These are phyloP conservation scores for Tetrapisispora pingtungensis DNA, from an alignment of 805 yeast species.

Conservation along the genomic window DNA sequence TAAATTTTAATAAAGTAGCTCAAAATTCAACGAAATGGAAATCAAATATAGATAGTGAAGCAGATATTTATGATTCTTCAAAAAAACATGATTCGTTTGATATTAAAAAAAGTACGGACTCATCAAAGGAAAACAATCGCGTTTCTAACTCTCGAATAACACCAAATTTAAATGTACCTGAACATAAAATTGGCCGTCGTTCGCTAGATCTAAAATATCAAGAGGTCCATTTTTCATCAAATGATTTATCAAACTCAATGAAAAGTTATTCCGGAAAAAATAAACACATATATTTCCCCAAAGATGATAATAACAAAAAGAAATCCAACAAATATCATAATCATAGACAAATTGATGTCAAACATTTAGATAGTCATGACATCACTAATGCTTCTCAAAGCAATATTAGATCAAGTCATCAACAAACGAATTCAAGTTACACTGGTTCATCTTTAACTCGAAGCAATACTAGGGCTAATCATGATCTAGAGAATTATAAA, in stretches of 20 bases:
- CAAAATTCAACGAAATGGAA: not conserved
- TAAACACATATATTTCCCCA: not conserved
- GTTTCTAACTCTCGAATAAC: not conserved
- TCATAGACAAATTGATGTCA: not conserved
- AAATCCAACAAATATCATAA: not conserved
- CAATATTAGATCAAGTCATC: not conserved
- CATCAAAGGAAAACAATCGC: not conserved
- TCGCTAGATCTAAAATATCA: conserved; percentile 23
- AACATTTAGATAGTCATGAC: not conserved
- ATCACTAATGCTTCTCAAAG: not conserved
- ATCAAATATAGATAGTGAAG: not conserved
- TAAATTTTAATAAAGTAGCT: not conserved
- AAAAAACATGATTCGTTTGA: not conserved
- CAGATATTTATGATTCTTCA: not conserved
- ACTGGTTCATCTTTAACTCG: not conserved
- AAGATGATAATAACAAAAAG: not conserved
- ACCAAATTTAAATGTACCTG: not conserved
- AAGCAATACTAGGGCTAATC: conserved; percentile 3
- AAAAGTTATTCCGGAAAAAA: not conserved
- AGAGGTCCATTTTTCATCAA: conserved; percentile 11
- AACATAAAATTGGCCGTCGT: not conserved
- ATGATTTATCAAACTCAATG: not conserved
- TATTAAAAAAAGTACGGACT: not conserved
- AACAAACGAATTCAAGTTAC: not conserved
- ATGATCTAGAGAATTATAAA: conserved; percentile 10